Evolutionary conservation across 2,329 filamentous ascomycete species (phyloP).

Genomic region (Verticillium dahliae): DNA sequence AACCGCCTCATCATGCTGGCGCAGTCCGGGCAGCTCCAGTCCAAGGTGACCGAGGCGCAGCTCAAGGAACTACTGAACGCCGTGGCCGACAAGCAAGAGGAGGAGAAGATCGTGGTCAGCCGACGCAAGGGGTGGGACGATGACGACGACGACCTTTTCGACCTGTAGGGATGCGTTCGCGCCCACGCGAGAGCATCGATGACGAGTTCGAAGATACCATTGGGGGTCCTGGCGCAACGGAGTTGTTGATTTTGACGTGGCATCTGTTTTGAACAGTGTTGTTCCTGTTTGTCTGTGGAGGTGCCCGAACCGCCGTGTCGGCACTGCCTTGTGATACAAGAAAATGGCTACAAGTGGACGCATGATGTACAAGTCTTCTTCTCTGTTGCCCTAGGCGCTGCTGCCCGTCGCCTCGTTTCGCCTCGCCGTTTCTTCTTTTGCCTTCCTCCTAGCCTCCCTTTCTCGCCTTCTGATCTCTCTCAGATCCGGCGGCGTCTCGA

Average conservation of each 20-base stretch:
- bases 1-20: slow-evolving; percentile 90
- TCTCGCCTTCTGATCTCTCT: slow-evolving; percentile 67
- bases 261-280: not conserved
- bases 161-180: slow-evolving; percentile 37
- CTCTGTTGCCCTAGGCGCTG: not conserved
- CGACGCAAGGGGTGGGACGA: slow-evolving; percentile 80
- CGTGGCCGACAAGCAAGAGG: slow-evolving; percentile 70
- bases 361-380: not conserved
- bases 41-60: slow-evolving; percentile 87
- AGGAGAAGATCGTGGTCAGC: slow-evolving; percentile 82
- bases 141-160: slow-evolving; percentile 71
- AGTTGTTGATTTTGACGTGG: not conserved
- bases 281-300: not conserved
- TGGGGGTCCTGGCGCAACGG: not conserved
- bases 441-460: slow-evolving; percentile 59
- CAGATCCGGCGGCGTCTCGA: slow-evolving; percentile 85
- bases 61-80: slow-evolving; percentile 86
- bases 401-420: not conserved
- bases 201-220: not conserved
- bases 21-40: slow-evolving; percentile 74
- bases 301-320: not conserved
- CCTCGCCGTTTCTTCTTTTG: slow-evolving; percentile 37
- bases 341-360: not conserved
- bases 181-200: not conserved
- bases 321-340: not conserved